These are phyloP conservation scores for Fraxinus ornus DNA, from an alignment of 305 asterid species.

Conservation along the genomic window DNA sequence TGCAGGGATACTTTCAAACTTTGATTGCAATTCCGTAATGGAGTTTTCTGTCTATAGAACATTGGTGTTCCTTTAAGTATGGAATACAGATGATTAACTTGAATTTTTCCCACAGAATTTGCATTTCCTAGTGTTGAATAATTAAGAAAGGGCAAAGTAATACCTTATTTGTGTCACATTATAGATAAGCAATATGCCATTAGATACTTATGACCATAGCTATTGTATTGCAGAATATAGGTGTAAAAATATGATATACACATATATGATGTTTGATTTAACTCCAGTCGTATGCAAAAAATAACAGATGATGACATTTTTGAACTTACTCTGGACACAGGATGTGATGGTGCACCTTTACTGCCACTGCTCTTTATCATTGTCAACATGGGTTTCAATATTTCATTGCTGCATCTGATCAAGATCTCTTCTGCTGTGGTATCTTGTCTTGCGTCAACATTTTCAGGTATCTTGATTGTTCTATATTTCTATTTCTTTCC, in stretches of 20 bases:
- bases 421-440: conserved; percentile 78
- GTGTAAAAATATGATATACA: conserved; percentile 2
- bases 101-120: background rate
- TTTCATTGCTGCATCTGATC: conserved; percentile 81
- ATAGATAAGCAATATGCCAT: background rate
- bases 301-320: conserved; percentile 8
- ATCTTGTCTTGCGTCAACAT: conserved; percentile 70
- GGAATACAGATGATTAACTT: background rate
- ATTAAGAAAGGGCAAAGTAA: background rate
- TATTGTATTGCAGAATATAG: background rate
- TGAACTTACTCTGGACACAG: conserved; percentile 38
- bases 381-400: conserved; percentile 87
- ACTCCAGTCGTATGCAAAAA: conserved; percentile 15
- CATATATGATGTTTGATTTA: background rate
- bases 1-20: background rate
- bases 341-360: conserved; percentile 89
- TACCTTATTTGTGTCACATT: background rate
- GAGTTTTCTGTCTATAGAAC: background rate
- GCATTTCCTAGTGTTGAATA: background rate
- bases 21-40: background rate
- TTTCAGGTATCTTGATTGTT: conserved; percentile 63
- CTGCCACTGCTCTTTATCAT: conserved; percentile 73
- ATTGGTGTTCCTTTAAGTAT: background rate
- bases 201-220: background rate
- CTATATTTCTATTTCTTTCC: conserved; percentile 2